Conservation (phyloP, 352 stramenopile species). For the Globisporangium rhizosaccharum region DNA sequence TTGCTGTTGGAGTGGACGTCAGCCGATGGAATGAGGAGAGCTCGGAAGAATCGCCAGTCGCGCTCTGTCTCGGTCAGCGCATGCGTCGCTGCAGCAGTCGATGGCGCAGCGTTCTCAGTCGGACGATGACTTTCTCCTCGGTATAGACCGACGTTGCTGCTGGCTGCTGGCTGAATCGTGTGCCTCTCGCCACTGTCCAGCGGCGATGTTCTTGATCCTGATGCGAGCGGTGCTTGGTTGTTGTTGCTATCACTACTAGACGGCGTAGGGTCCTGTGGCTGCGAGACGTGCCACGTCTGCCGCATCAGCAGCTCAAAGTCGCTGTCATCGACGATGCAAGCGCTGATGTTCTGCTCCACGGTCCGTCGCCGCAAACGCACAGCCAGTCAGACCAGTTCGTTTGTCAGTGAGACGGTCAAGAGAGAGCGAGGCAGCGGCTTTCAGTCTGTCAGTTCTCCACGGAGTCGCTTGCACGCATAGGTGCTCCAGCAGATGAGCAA, state of each 20-base stretch:
- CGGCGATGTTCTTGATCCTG: too few species aligned
- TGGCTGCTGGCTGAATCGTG: too few species aligned
- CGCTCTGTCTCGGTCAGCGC: too few species aligned
- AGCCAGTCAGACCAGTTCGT: neutral
- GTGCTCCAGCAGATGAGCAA: too few species aligned
- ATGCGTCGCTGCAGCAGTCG: too few species aligned
- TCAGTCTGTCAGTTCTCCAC: neutral
- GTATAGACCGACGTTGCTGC: too few species aligned
- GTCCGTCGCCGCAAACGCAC: neutral
- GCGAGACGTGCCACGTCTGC: constrained; percentile 51
- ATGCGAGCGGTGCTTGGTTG: too few species aligned
- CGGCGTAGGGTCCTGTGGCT: neutral
- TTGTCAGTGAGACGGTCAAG: constrained; percentile 2
- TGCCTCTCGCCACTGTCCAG: too few species aligned
- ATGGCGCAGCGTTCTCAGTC: too few species aligned
- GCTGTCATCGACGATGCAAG: constrained; percentile 60
- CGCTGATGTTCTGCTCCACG: constrained; percentile 60
- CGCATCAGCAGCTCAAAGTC: constrained; percentile 86
- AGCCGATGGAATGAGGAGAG: constrained; percentile 17
- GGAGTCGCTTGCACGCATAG: too few species aligned
- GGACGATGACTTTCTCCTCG: too few species aligned
- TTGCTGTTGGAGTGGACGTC: constrained; percentile 1
- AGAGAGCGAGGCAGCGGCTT: neutral
- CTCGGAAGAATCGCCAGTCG: constrained; percentile 16
- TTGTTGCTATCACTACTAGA: too few species aligned